A percentile compares a stretch with the other conserved stretches of the same genome.
Conservation (phyloP, 1,284 basidiomycete species). For the Inonotus hispidus region DNA sequence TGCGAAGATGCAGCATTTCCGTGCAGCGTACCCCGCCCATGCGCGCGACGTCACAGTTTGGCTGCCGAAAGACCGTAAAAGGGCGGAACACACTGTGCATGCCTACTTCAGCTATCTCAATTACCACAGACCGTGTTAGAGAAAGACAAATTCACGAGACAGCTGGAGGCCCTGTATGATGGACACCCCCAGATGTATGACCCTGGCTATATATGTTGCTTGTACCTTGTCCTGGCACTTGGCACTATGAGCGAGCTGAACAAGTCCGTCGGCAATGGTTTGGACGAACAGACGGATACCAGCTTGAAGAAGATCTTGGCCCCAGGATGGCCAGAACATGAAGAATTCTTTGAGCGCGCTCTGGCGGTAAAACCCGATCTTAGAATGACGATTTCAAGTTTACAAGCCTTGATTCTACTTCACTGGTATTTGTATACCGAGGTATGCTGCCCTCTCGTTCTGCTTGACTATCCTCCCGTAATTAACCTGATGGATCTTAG, state of each 20-base stretch:
- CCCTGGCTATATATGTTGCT: slow-evolving; percentile 68
- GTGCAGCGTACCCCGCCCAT: slow-evolving; percentile 12
- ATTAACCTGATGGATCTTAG: slow-evolving; percentile 33
- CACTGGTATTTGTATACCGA: slow-evolving; percentile 86
- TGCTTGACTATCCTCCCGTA: background rate
- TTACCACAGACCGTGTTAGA: slow-evolving; percentile 66
- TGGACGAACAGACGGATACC: slow-evolving; percentile 15
- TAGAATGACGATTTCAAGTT: slow-evolving; percentile 69
- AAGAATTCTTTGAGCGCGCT: slow-evolving; percentile 75
- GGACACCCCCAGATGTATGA: slow-evolving; percentile 48
- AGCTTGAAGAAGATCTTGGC: slow-evolving; percentile 53
- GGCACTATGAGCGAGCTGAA: slow-evolving; percentile 78
- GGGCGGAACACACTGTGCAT: slow-evolving; percentile 54
- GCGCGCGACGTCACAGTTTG: slow-evolving; percentile 42
- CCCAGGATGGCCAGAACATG: slow-evolving; percentile 69
- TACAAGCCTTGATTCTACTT: slow-evolving; percentile 73
- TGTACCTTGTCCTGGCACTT: slow-evolving; percentile 71
- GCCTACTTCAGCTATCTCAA: slow-evolving; percentile 74
- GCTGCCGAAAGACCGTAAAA: slow-evolving; percentile 70
- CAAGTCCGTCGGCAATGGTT: slow-evolving; percentile 29
- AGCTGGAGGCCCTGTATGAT: slow-evolving; percentile 60
- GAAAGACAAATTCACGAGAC: slow-evolving; percentile 56
- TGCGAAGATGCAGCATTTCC: slow-evolving; percentile 43
- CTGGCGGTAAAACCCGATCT: slow-evolving; percentile 72
- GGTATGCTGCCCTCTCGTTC: slow-evolving; percentile 36